These are phyloP conservation scores for Hevea brasiliensis DNA, from an alignment of 345 rosid genomes.

Conservation along the genomic window DNA sequence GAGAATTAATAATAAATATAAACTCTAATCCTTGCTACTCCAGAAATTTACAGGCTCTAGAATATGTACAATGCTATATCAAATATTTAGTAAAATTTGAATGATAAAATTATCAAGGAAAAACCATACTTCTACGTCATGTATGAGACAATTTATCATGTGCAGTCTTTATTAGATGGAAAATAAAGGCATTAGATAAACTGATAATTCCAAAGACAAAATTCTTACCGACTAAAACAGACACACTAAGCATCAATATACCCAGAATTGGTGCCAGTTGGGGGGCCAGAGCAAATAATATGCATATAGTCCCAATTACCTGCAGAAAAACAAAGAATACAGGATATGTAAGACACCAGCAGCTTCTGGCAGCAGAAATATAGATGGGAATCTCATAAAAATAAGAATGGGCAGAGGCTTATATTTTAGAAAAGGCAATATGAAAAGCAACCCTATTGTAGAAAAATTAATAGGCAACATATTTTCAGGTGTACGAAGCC, in stretches of 20 bases:
- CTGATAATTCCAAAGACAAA: constrained; percentile 6
- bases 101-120: background rate
- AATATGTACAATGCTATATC: background rate
- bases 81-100: background rate
- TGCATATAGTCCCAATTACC: constrained; percentile 82
- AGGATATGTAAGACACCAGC: constrained; percentile 14
- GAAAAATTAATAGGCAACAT: background rate
- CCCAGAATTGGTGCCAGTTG: constrained; percentile 93
- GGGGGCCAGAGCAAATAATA: constrained; percentile 74
- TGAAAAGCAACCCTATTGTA: constrained; percentile 2
- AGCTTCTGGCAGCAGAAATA: constrained; percentile 1
- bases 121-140: background rate
- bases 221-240: constrained; percentile 72
- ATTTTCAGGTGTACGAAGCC: constrained; percentile 6
- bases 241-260: constrained; percentile 66
- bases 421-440: background rate
- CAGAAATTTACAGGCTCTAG: background rate
- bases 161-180: background rate
- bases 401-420: constrained; percentile 8
- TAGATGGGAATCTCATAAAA: constrained; percentile 6
- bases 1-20: background rate
- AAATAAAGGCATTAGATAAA: constrained; percentile 2
- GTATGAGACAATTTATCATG: background rate
- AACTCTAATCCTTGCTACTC: background rate
- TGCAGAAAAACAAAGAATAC: constrained; percentile 32